Evolutionary conservation across 805 yeast species (phyloP).

Genomic region (Ogataea ganodermae): DNA sequence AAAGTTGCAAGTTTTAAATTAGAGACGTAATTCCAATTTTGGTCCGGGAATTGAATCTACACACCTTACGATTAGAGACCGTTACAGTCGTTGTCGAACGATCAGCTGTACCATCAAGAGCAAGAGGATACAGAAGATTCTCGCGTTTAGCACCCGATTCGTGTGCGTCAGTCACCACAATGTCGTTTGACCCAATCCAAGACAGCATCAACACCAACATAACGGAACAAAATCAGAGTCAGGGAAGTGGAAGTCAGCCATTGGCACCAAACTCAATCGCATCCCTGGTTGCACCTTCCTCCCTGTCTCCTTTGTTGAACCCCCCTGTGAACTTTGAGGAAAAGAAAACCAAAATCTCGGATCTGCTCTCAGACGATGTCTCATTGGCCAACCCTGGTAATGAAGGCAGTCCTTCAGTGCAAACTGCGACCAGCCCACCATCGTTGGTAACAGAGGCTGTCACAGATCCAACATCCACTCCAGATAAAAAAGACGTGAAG

Average conservation of each 20-base stretch:
- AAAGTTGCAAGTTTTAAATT: not conserved
- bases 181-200: conserved; percentile 35
- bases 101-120: too few relatives aligned
- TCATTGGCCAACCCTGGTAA: not conserved
- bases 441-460: conserved; percentile 3
- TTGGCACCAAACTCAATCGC: not conserved
- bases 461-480: not conserved
- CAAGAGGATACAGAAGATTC: not conserved
- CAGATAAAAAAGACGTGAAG: conserved; percentile 16
- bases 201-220: conserved; percentile 22
- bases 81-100: too few relatives aligned
- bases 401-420: not conserved
- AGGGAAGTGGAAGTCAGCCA: not conserved
- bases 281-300: not conserved
- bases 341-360: conserved; percentile 3
- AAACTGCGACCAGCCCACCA: not conserved
- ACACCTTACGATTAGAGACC: too few relatives aligned
- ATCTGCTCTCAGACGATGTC: conserved; percentile 1
- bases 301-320: conserved; percentile 6
- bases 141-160: not conserved
- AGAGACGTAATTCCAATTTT: too few relatives aligned
- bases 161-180: conserved; percentile 6
- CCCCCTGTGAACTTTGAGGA: conserved; percentile 7
- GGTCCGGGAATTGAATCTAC: too few relatives aligned
- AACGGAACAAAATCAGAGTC: conserved; percentile 1